phyloP scores from a whole-genome alignment of 73 alveolate species.

The Paramecium sonneborni region DNA sequence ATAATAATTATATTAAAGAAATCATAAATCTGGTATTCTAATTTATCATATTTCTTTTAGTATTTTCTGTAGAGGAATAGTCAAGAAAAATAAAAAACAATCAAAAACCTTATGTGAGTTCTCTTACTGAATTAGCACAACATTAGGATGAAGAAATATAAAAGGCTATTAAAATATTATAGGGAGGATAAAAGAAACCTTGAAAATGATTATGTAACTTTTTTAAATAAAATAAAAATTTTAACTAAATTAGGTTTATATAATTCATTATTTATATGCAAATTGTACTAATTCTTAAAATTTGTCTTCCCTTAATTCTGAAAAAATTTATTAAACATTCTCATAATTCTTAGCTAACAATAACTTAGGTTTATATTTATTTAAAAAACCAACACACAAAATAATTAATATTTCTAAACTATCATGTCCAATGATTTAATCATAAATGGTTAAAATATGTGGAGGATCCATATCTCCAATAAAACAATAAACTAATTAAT shows the following conservation, averaged over 20 bases:
- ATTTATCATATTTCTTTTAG: background rate
- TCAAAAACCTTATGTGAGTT: background rate
- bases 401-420: constrained; percentile 26
- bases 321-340: background rate
- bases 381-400: background rate
- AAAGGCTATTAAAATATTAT: background rate
- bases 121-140: background rate
- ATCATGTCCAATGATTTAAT: constrained; percentile 18
- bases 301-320: background rate
- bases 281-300: constrained; percentile 8
- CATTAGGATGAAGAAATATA: background rate
- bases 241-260: background rate
- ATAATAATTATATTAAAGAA: background rate
- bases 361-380: constrained; percentile 10
- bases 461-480: background rate
- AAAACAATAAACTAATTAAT: background rate
- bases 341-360: constrained; percentile 3
- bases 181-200: background rate
- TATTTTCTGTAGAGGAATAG: background rate
- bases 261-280: constrained; percentile 25
- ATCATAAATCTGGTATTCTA: background rate
- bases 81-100: background rate
- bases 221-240: background rate
- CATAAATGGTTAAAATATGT: background rate
- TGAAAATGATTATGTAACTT: background rate